These are phyloP conservation scores for Bryum argenteum DNA, from an alignment of 225 moss, liverwort and hornwort species.

Conservation along the genomic window DNA sequence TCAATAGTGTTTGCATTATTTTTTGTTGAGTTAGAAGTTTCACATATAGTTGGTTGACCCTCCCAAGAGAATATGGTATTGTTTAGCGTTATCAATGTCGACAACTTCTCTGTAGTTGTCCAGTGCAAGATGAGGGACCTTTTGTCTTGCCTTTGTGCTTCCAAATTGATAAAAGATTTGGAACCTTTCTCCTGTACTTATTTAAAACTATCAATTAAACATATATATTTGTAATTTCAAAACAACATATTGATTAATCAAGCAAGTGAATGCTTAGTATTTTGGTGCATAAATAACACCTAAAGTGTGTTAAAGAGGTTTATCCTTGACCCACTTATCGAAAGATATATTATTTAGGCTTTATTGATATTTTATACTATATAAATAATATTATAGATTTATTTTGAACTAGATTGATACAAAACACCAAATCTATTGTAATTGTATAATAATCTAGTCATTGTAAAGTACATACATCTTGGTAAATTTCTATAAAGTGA, in stretches of 20 bases:
- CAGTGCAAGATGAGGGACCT: slow-evolving; percentile 51
- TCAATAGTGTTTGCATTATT: slow-evolving; percentile 17
- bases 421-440: too few species aligned
- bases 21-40: neutral
- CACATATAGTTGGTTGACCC: slow-evolving; percentile 36
- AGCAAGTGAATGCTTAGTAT: neutral
- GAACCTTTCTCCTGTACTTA: neutral
- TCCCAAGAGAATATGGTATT: slow-evolving; percentile 87
- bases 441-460: too few species aligned
- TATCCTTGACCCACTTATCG: neutral
- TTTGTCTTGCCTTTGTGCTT: slow-evolving; percentile 22
- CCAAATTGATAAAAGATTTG: neutral
- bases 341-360: neutral
- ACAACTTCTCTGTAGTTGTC: slow-evolving; percentile 52
- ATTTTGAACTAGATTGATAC: neutral
- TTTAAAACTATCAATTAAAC: neutral
- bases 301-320: neutral
- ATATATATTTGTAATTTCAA: neutral
- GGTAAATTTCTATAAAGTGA: neutral
- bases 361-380: neutral
- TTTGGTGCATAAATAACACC: neutral
- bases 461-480: too few species aligned
- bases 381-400: neutral
- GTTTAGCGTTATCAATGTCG: slow-evolving; percentile 51
- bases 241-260: neutral